phyloP scores from a whole-genome alignment of 805 yeast species.

The Candida gorgasii region DNA sequence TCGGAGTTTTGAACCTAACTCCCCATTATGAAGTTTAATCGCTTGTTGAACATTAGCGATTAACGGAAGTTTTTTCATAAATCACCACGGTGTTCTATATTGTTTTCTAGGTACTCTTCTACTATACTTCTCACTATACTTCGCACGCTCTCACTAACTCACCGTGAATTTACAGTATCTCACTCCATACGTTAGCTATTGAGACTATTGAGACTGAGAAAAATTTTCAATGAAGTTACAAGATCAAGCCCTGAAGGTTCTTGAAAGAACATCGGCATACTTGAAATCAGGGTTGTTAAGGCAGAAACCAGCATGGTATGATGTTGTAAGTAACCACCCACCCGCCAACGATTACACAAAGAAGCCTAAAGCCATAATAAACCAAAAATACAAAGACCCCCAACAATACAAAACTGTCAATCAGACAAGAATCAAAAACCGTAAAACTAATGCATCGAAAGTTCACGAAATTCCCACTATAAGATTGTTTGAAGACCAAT shows the following conservation, averaged over 20 bases:
- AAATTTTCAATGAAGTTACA: constrained; percentile 58
- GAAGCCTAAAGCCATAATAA: constrained; percentile 35
- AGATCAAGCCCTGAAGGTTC: constrained; percentile 66
- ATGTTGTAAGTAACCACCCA: constrained; percentile 79
- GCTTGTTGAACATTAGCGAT: constrained; percentile 2
- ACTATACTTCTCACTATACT: too few species aligned
- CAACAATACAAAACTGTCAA: constrained; percentile 8
- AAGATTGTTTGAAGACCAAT: constrained; percentile 70
- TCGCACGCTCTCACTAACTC: too few species aligned
- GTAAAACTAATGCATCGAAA: constrained; percentile 39
- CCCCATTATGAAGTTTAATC: not conserved
- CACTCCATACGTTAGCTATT: too few species aligned
- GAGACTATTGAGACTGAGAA: too few species aligned
- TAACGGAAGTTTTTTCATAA: constrained; percentile 8
- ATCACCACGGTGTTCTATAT: too few species aligned
- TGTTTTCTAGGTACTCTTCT: too few species aligned
- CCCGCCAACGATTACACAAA: constrained; percentile 66
- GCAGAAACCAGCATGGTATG: constrained; percentile 85
- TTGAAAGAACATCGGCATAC: constrained; percentile 79
- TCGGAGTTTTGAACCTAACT: not conserved
- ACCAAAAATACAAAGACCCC: constrained; percentile 32
- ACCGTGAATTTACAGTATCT: too few species aligned
- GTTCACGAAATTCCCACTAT: constrained; percentile 55
- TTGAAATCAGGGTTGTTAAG: constrained; percentile 68
- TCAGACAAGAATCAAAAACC: constrained; percentile 48